Conservation (phyloP, 306 rosid species). For the Dryas alaskensis region DNA sequence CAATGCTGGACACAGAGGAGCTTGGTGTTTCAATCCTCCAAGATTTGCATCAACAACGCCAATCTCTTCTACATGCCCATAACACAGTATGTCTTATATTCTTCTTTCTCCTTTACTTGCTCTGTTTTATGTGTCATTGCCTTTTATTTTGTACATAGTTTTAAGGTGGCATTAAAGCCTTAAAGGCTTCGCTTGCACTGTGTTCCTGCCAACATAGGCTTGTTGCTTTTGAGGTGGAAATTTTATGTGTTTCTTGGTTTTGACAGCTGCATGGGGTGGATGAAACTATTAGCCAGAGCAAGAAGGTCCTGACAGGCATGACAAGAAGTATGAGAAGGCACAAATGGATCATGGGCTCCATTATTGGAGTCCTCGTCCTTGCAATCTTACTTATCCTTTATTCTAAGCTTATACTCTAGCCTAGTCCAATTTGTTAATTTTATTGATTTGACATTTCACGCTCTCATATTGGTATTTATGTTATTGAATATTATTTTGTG, state of each 20-base stretch:
- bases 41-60: slow-evolving; percentile 64
- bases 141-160: too few relatives aligned
- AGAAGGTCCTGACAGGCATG: slow-evolving; percentile 53
- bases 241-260: background rate
- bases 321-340: slow-evolving; percentile 60
- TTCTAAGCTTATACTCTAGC: slow-evolving; percentile 42
- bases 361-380: slow-evolving; percentile 41
- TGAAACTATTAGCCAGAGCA: slow-evolving; percentile 51
- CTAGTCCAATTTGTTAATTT: background rate
- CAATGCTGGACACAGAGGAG: slow-evolving; percentile 62
- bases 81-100: slow-evolving; percentile 26
- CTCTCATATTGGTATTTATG: slow-evolving; percentile 6
- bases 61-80: slow-evolving; percentile 56
- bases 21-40: slow-evolving; percentile 64
- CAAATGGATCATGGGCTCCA: slow-evolving; percentile 54
- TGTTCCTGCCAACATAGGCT: background rate
- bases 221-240: slow-evolving; percentile 5
- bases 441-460: slow-evolving; percentile 9
- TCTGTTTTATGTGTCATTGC: background rate
- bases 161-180: too few relatives aligned
- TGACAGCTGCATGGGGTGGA: slow-evolving; percentile 56
- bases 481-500: background rate
- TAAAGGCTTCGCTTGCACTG: too few relatives aligned
- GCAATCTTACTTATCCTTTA: slow-evolving; percentile 48
- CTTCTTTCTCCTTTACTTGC: background rate